Evolutionary conservation across 2,329 filamentous ascomycete species (phyloP).

Genomic region (Drechslerella stenobrocha): DNA sequence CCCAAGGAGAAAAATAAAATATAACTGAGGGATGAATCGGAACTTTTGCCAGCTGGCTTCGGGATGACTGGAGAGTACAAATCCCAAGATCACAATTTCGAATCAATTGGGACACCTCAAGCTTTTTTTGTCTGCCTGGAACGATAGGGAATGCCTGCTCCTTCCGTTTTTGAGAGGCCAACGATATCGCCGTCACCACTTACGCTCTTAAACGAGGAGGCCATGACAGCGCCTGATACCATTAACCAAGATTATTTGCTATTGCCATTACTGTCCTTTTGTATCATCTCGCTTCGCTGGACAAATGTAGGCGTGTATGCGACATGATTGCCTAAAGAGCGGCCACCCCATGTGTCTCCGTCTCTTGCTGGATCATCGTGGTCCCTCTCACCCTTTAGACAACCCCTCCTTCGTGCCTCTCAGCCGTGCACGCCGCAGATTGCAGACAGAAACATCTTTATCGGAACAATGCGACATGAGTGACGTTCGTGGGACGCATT

Average conservation of each 20-base stretch:
- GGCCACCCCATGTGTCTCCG: constrained; percentile 13
- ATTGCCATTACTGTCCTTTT: not conserved
- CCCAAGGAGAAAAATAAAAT: constrained; percentile 9
- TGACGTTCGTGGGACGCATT: constrained; percentile 5
- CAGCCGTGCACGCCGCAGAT: not conserved
- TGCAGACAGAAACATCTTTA: not conserved
- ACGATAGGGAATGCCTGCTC: constrained; percentile 44
- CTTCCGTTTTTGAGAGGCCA: constrained; percentile 47
- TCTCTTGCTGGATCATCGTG: constrained; percentile 12
- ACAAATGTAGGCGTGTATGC: not conserved
- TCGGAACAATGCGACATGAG: constrained; percentile 2
- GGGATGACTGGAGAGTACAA: constrained; percentile 1
- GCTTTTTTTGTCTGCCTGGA: constrained; percentile 49
- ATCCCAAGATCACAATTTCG: constrained; percentile 32
- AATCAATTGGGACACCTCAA: constrained; percentile 35
- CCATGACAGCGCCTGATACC: constrained; percentile 28
- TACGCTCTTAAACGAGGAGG: constrained; percentile 30
- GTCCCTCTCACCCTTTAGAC: not conserved
- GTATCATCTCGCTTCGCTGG: not conserved
- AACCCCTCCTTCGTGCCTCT: not conserved
- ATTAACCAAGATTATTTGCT: constrained; percentile 26
- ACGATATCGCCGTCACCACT: constrained; percentile 37
- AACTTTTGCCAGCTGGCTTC: constrained; percentile 43
- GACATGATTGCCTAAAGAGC: constrained; percentile 4
- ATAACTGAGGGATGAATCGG: constrained; percentile 37